These are phyloP conservation scores for Chamaenerion angustifolium DNA, from an alignment of 345 rosid species.

Conservation along the genomic window DNA sequence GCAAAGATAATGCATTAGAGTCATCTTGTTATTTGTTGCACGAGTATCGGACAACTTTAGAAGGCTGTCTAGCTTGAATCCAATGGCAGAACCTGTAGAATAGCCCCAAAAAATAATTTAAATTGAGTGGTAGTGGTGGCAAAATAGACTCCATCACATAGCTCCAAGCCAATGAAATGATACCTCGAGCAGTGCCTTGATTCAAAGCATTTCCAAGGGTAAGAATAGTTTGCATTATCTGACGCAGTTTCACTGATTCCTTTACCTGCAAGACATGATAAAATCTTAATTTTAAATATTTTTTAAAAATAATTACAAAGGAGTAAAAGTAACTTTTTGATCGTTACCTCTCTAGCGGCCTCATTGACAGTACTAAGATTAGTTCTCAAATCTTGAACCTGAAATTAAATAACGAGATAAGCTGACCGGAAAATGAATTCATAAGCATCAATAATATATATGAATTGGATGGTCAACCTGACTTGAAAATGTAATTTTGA, in stretches of 20 bases:
- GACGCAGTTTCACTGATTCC: conserved; percentile 82
- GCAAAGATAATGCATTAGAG: conserved; percentile 59
- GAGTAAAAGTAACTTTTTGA: conserved; percentile 4
- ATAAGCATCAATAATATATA: neutral
- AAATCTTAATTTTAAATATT: neutral
- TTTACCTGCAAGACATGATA: conserved; percentile 52
- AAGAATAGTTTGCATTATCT: conserved; percentile 94
- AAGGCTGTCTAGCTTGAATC: conserved; percentile 96
- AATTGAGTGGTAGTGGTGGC: neutral
- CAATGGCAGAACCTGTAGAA: conserved; percentile 80
- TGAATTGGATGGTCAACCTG: conserved; percentile 37
- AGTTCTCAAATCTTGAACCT: conserved; percentile 71
- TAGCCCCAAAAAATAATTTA: conserved; percentile 3
- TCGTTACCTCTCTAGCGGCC: conserved; percentile 65
- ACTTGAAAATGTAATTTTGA: conserved; percentile 69
- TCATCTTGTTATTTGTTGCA: conserved; percentile 91
- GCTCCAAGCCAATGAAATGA: conserved; percentile 2
- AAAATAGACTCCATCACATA: neutral
- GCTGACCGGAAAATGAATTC: neutral
- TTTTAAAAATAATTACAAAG: neutral
- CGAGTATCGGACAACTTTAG: conserved; percentile 94
- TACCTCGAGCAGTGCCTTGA: conserved; percentile 98
- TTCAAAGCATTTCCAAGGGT: conserved; percentile 95
- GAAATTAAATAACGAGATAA: conserved; percentile 11
- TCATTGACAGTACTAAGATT: conserved; percentile 55